Base-by-base conservation (phyloP, 1,139 yeast species). In the Candida anutae region DNA sequence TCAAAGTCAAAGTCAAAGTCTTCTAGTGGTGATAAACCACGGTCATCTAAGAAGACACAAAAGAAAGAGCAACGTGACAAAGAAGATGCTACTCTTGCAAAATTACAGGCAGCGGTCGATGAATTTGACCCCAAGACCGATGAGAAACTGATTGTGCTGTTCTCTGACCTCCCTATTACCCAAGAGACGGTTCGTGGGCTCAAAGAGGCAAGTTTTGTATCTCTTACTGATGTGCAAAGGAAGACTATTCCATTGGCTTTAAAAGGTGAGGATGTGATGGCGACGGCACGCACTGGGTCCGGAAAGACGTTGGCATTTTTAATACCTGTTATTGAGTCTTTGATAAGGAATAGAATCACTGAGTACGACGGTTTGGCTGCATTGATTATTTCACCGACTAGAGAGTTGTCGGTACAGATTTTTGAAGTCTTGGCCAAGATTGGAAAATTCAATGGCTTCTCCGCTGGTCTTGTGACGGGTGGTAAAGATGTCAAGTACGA, bases 381-480 rank as follows among this genome's bases (percentile, higher is more conserved):
- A 0, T 60, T 90, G 38, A 77, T 90, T 22, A 77, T 90, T 11
- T 79, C 95, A 1, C 97, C 98, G 5, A 90, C 97, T 0, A 71
- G 98, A 53, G 98, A 88, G 51, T 63, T 90, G 35, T 95, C 98
- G 0, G 79, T 85, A 39, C 98, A 90, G 55, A 90, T 83, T 16
- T 90, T 87, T 45, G 95, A 88, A 47, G 97, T 90, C 3, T 58
- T 90, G 36, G 64, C 81, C 17, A 83, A 80, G 43, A 80, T 90
- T 31, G 99, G 98, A 21, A 74, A 77, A 29, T 67, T 75, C 41
- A 83, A 80, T 42, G 66, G 77, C 9, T 76, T 90, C 37, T 84
- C 95, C 5, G 97, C 97, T 2, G 98, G 96, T 37, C 64, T 90
- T 40, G 94, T 90, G 13, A 88, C 93, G 43, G 99, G 99, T 33